Evolutionary conservation across 345 rosid species (phyloP).

Genomic region (Carallia pectinifolia): DNA sequence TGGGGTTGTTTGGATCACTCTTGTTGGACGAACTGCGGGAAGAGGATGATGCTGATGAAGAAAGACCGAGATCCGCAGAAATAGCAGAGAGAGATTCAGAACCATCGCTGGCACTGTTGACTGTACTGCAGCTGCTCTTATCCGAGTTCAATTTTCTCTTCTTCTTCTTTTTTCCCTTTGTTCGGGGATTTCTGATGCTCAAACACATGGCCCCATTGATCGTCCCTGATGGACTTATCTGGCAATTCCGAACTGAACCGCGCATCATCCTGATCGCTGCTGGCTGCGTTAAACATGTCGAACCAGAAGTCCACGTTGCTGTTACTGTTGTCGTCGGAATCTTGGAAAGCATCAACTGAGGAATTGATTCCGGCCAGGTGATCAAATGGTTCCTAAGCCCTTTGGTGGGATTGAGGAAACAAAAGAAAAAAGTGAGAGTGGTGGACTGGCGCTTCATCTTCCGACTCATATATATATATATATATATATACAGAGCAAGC

Average conservation of each 20-base stretch:
- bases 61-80: constrained; percentile 6
- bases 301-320: not conserved
- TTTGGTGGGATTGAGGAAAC: too few species aligned
- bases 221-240: not conserved
- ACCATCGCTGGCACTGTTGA: not conserved
- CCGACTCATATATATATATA: too few species aligned
- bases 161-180: not conserved
- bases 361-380: not conserved
- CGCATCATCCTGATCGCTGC: not conserved
- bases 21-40: not conserved
- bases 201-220: not conserved
- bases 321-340: too few species aligned
- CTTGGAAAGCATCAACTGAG: not conserved
- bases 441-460: too few species aligned
- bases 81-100: constrained; percentile 5
- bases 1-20: not conserved
- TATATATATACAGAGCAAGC: too few species aligned
- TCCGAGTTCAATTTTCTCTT: not conserved
- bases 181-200: not conserved
- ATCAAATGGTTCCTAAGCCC: not conserved
- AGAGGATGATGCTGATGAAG: not conserved
- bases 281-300: not conserved
- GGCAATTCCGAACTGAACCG: not conserved
- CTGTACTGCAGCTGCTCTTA: not conserved
- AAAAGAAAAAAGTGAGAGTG: too few species aligned